phyloP scores from a whole-genome alignment of 2,329 filamentous ascomycete genomes.

The Colletotrichum lentis region DNA sequence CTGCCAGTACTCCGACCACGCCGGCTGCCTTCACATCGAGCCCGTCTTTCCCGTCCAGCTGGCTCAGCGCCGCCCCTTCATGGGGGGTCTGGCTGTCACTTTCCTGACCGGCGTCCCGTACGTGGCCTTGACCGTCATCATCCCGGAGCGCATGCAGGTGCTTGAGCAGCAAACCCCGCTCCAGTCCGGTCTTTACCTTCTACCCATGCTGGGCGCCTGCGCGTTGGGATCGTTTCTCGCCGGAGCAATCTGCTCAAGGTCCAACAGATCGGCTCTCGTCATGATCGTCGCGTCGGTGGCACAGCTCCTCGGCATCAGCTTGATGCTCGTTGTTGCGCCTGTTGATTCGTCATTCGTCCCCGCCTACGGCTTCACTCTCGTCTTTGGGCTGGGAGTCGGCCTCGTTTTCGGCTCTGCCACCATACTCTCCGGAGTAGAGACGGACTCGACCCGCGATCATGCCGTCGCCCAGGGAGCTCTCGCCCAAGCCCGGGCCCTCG shows the following conservation, averaged over 20 bases:
- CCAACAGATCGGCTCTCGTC: conserved; percentile 62
- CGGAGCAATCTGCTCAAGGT: conserved; percentile 61
- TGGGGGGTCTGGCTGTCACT: conserved; percentile 60
- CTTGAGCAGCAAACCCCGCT: conserved; percentile 62
- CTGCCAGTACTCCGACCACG: conserved; percentile 23
- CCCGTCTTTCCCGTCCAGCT: conserved; percentile 64
- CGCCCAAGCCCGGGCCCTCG: conserved; percentile 67
- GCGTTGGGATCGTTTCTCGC: conserved; percentile 65
- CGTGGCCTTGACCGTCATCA: conserved; percentile 64
- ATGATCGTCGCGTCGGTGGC: conserved; percentile 59
- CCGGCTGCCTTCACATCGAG: conserved; percentile 49
- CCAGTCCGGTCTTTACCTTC: conserved; percentile 63
- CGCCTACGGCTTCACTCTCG: conserved; percentile 63
- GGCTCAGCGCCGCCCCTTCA: conserved; percentile 58
- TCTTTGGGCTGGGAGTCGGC: conserved; percentile 68
- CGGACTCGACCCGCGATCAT: conserved; percentile 56
- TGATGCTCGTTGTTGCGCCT: conserved; percentile 56
- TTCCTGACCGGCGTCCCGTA: conserved; percentile 66
- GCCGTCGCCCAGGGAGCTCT: conserved; percentile 68
- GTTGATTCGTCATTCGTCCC: conserved; percentile 47
- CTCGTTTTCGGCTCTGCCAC: conserved; percentile 65
- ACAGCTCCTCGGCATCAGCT: conserved; percentile 61
- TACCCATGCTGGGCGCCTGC: conserved; percentile 66
- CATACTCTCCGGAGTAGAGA: conserved; percentile 64
- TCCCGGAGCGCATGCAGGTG: conserved; percentile 69